Percentiles rank a stretch among this genome's conserved stretches.
These are phyloP conservation scores for Spironucleus salmonicida DNA, from an alignment of 208 protist species.

Conservation along the genomic window DNA sequence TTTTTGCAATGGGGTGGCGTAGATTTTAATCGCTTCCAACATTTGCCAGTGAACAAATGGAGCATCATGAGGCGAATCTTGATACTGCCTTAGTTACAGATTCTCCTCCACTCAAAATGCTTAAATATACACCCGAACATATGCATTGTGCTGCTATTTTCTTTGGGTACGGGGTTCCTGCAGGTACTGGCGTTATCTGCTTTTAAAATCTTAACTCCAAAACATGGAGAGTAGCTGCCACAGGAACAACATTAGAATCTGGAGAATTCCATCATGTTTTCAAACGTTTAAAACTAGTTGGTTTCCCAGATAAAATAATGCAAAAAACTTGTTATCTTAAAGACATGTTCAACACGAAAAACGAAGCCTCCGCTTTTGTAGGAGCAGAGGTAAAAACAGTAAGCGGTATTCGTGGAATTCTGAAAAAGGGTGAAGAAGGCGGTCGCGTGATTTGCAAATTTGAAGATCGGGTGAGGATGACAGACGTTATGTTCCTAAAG, in stretches of 20 bases:
- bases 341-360: conserved; percentile 58
- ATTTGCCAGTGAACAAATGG: conserved; percentile 77
- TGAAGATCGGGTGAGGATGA: conserved; percentile 91
- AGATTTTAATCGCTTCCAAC: conserved; percentile 84
- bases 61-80: conserved; percentile 57
- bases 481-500: conserved; percentile 94
- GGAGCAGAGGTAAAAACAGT: conserved; percentile 90
- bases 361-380: conserved; percentile 79
- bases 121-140: conserved; percentile 98
- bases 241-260: conserved; percentile 76
- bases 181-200: conserved; percentile 61
- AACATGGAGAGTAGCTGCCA: conserved; percentile 66
- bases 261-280: conserved; percentile 72
- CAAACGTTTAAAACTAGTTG: conserved; percentile 97
- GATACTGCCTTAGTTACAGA: background rate
- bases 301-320: conserved; percentile 74
- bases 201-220: conserved; percentile 37
- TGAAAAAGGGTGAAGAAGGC: conserved; percentile 80
- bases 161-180: conserved; percentile 79
- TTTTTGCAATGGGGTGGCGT: conserved; percentile 94
- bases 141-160: conserved; percentile 92
- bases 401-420: conserved; percentile 84
- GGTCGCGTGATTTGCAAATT: conserved; percentile 90
- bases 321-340: conserved; percentile 95
- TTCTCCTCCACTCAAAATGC: conserved; percentile 54